phyloP scores from a whole-genome alignment of 345 rosid species.

The Salix udensis region DNA sequence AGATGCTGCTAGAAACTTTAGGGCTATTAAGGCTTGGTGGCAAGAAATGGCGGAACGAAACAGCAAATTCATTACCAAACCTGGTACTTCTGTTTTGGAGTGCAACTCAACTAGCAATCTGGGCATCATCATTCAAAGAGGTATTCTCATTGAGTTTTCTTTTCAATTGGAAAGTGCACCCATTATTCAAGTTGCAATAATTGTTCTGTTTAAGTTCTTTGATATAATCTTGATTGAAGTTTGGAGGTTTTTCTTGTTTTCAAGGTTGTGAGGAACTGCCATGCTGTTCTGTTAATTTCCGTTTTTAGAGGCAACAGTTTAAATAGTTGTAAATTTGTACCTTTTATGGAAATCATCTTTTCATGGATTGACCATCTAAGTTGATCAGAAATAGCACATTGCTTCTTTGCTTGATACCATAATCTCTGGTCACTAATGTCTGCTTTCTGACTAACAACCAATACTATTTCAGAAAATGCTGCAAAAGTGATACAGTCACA shows the following conservation, averaged over 20 bases:
- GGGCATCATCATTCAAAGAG: constrained; percentile 35
- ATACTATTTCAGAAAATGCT: constrained; percentile 42
- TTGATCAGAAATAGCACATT: background rate
- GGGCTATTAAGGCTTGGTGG: constrained; percentile 92
- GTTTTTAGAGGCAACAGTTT: background rate
- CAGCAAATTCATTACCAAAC: constrained; percentile 33
- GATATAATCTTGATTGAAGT: background rate
- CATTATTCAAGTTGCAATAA: too few relatives aligned
- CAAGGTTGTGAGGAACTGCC: background rate
- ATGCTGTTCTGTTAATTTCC: background rate
- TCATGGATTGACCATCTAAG: background rate
- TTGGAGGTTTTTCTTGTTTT: background rate
- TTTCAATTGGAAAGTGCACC: too few relatives aligned
- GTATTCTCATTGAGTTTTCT: constrained; percentile 27
- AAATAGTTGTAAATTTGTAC: background rate
- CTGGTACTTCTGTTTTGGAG: constrained; percentile 30
- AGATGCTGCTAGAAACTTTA: constrained; percentile 71
- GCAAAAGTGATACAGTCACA: constrained; percentile 62
- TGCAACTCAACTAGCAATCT: constrained; percentile 25
- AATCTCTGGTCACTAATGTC: too few relatives aligned
- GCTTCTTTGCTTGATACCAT: too few relatives aligned
- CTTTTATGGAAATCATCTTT: background rate
- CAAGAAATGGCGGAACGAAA: constrained; percentile 69
- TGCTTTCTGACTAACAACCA: too few relatives aligned
- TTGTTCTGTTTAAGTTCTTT: background rate